Base-by-base conservation (phyloP, 495 filamentous ascomycete species). In the Talaromyces liani region DNA sequence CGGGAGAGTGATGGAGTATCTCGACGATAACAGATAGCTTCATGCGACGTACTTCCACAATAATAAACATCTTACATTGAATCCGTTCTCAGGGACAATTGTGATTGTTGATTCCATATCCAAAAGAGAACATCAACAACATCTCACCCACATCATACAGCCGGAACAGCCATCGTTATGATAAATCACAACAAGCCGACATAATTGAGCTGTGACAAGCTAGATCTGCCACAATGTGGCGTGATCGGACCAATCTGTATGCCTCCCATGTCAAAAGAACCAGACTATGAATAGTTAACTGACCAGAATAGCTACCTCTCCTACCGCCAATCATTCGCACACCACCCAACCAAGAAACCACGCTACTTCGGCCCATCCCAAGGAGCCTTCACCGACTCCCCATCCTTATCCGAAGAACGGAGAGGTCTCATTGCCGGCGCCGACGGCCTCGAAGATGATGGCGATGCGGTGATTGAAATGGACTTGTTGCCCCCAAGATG, bases 401-500 rank as follows among this genome's bases (percentile, higher is more conserved):
- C 71, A 67, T 82, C 81, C 61, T 82, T 89, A 27, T 79, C 84
- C 22, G 85, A 90, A 68, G 93, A 98, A 79, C 88, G 91, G 67
- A 88, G 89, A 58, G 90, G 93, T 20, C 88, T 98, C 65, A 88
- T 98, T 72, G 89, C 92, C 64, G 77, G 74, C 20, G 47, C 84
- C 8, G 87, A 83, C 64, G 88, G 84, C 54, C 90, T 89, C 73
- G 89, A 92, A 55, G 85, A 90, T 70, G 92, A 97, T 72, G 93
- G 92, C 65, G 94, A 98, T 73, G 89, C 91, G 18, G 85, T 98
- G 58, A 98, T 98, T 66, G 94, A 98, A 80, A 98, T 98, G 94
- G 93, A 97, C 75, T 79, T 96, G 12, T 82, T 98, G 9, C 95
- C 94, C 0, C 94, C 95, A 45, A 88, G 93, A 60, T 98, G 94